Evolutionary conservation across 2,329 filamentous ascomycete species (phyloP).

Genomic region (Neofusicoccum parvum): DNA sequence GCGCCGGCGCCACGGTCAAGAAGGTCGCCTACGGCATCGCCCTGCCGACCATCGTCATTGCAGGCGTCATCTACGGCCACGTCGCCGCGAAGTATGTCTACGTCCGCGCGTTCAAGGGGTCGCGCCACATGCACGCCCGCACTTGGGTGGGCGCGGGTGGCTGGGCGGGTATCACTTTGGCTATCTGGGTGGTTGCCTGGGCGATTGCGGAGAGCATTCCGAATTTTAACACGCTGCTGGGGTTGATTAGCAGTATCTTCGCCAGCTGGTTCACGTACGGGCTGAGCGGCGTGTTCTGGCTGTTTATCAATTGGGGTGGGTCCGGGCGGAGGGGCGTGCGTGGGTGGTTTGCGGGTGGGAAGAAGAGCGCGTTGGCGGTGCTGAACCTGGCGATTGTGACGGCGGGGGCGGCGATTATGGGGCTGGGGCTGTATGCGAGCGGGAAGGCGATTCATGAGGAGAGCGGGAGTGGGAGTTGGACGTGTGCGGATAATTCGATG

Average conservation of each 20-base stretch:
- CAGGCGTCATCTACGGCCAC: constrained; percentile 70
- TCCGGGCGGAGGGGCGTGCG: not conserved
- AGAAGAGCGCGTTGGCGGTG: constrained; percentile 9
- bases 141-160: constrained; percentile 46
- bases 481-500: constrained; percentile 25
- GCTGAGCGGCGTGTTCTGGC: constrained; percentile 44
- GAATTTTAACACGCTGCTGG: constrained; percentile 68
- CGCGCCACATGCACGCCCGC: constrained; percentile 56
- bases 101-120: constrained; percentile 62
- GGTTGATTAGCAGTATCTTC: constrained; percentile 63
- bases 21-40: constrained; percentile 71
- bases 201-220: constrained; percentile 72
- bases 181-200: constrained; percentile 65
- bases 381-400: constrained; percentile 4
- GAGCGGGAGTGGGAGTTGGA: constrained; percentile 27
- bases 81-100: constrained; percentile 69
- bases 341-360: not conserved
- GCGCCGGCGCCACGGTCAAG: constrained; percentile 57
- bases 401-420: constrained; percentile 10
- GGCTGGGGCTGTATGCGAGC: constrained; percentile 30
- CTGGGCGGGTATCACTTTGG: constrained; percentile 61
- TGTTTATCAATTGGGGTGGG: constrained; percentile 43
- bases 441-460: constrained; percentile 30
- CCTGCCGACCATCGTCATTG: constrained; percentile 70
- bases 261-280: constrained; percentile 67